Base-by-base conservation (phyloP, 306 rosid genomes). In the Dryas octopetala region DNA sequence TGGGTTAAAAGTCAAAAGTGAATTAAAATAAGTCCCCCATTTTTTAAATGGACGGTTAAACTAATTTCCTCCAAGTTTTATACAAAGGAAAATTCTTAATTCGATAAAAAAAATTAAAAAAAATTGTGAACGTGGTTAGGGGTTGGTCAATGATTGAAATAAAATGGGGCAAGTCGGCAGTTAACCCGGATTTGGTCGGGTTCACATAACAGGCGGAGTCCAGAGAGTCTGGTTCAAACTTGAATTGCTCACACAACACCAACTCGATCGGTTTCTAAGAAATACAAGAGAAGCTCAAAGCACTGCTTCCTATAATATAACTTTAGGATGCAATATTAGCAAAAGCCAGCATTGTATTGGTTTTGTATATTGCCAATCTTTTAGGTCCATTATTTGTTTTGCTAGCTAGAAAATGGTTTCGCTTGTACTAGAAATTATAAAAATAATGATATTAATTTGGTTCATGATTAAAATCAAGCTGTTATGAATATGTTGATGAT, bases 121-220 rank as follows among this genome's bases (percentile, higher is more conserved):
- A 32, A 32, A 1, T 32, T 1, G 2, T 32, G 38, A 68, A 79
- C 52, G 67, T 85, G 84, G 61, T 76, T 70, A 40, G 16, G 74
- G 50, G 19, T 45, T 32, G 74, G 88, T 82, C 90, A 82, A 84
- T 84, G 66, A 74, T 87, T 81, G 83, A 72, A 32, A 74, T 76
- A 77, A 66, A 74, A 82, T 77, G 66, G 77, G 67, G 74, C 62
- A 84, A 72, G 62, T 81, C 74, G 74, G 81, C 81, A 66, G 64
- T 65, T 81, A 71, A 71, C 7, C 79, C 74, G 85, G 83, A 46
- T 43, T 53, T 62, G 81, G 88, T 84, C 85, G 79, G 78, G 74
- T 84, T 84, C 85, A 84, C 83, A 84, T 84, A 59, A 63, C 62
- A 38, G 47, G 17, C 3, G 38, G 38, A 32, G 38, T 32, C 38